Evolutionary conservation across 2,329 filamentous ascomycete genomes (phyloP).

Genomic region (Sarocladium oryzae): DNA sequence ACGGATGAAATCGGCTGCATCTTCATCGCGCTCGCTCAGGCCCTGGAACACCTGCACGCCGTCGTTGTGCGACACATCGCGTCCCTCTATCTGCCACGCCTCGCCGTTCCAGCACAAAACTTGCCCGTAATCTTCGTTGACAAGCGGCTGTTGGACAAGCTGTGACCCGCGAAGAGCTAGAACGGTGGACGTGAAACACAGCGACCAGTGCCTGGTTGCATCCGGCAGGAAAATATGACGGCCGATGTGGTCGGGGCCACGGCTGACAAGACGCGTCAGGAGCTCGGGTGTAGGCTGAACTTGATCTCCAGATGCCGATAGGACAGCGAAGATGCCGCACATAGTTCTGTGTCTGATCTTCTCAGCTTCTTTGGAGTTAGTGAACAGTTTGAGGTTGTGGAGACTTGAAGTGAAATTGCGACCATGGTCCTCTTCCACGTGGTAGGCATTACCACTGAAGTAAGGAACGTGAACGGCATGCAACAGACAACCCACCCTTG

Average conservation of each 20-base stretch:
- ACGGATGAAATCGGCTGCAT: constrained; percentile 42
- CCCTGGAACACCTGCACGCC: constrained; percentile 60
- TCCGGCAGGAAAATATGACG: constrained; percentile 27
- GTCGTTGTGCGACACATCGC: constrained; percentile 67
- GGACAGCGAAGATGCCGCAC: constrained; percentile 54
- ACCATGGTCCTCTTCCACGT: background rate
- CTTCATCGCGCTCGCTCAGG: constrained; percentile 39
- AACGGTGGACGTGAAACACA: constrained; percentile 76
- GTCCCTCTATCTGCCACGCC: constrained; percentile 68
- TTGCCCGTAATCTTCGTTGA: constrained; percentile 48
- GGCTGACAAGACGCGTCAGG: constrained; percentile 41
- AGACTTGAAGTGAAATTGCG: background rate
- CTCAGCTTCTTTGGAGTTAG: background rate
- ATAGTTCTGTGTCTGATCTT: constrained; percentile 26
- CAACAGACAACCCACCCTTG: no score
- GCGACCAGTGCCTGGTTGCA: constrained; percentile 23
- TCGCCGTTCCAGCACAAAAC: constrained; percentile 97
- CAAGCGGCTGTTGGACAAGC: constrained; percentile 67
- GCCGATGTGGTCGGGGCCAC: constrained; percentile 55
- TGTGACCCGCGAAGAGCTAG: constrained; percentile 77
- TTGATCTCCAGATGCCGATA: constrained; percentile 27
- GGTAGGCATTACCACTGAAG: no score
- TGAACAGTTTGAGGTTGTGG: background rate
- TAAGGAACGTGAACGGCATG: no score
- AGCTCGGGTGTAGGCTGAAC: constrained; percentile 27